phyloP scores from a whole-genome alignment of 2,329 filamentous ascomycete species.

The Rhinocladiella mackenziei region DNA sequence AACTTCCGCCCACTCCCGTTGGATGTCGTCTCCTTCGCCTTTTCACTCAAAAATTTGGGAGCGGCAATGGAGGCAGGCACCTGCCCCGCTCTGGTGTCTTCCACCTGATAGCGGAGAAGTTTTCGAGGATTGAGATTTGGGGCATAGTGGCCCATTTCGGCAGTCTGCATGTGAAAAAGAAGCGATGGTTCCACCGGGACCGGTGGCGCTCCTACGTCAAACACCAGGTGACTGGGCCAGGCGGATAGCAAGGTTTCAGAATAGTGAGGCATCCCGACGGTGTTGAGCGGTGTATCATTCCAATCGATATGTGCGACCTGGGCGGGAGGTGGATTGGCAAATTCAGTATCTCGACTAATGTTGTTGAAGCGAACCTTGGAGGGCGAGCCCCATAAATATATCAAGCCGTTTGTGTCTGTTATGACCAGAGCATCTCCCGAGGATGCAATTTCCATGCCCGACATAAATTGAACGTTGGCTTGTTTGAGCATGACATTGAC shows the following conservation, averaged over 20 bases:
- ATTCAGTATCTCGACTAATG: slow-evolving; percentile 71
- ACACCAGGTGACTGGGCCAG: slow-evolving; percentile 80
- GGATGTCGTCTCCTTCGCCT: slow-evolving; percentile 62
- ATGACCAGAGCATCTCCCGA: slow-evolving; percentile 82
- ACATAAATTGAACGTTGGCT: slow-evolving; percentile 72
- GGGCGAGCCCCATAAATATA: slow-evolving; percentile 86
- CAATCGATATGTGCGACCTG: slow-evolving; percentile 62
- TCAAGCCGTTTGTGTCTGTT: slow-evolving; percentile 70
- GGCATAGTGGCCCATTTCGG: slow-evolving; percentile 73
- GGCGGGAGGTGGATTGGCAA: slow-evolving; percentile 64
- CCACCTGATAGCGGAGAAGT: slow-evolving; percentile 73
- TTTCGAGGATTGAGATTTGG: slow-evolving; percentile 63
- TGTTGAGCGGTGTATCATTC: slow-evolving; percentile 74
- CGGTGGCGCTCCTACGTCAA: slow-evolving; percentile 80
- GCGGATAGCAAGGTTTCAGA: slow-evolving; percentile 80
- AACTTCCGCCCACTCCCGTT: slow-evolving; percentile 38
- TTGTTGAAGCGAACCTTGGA: slow-evolving; percentile 84
- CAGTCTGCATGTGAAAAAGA: slow-evolving; percentile 63
- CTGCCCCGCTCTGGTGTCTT: slow-evolving; percentile 67
- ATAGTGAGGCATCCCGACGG: slow-evolving; percentile 89
- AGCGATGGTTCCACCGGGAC: slow-evolving; percentile 68
- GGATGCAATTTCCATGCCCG: slow-evolving; percentile 78
- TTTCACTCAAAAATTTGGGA: slow-evolving; percentile 93
- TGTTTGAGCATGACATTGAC: slow-evolving; percentile 82
- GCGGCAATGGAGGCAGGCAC: slow-evolving; percentile 61